phyloP scores from a whole-genome alignment of 2,329 filamentous ascomycete species.

The Pseudogymnoascus sp. region DNA sequence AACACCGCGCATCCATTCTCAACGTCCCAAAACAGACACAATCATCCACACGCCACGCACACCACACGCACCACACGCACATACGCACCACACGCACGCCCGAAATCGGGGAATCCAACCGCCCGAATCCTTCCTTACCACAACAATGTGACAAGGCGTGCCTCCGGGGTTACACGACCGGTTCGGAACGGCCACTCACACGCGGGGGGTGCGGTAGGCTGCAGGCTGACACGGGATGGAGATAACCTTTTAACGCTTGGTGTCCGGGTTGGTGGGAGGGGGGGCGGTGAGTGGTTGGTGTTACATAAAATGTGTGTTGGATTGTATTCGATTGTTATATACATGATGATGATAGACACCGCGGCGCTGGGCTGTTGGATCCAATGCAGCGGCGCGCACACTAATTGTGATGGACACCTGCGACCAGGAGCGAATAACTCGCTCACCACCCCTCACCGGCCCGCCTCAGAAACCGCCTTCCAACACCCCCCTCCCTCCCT shows the following conservation, averaged over 20 bases:
- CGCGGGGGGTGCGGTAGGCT: background rate
- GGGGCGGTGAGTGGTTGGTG: background rate
- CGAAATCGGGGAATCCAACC: background rate
- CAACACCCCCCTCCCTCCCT: background rate
- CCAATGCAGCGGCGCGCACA: background rate
- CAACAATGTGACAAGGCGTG: background rate
- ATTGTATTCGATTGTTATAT: background rate
- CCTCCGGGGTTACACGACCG: background rate
- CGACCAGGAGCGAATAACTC: background rate
- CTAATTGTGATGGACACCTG: background rate
- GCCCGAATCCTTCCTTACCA: no score
- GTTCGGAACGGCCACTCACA: background rate
- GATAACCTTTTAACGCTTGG: background rate
- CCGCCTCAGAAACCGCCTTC: no score
- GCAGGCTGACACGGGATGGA: background rate
- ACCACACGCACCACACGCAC: background rate
- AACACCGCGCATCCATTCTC: background rate
- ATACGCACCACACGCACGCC: background rate
- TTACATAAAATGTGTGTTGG: background rate
- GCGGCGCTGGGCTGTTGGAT: background rate
- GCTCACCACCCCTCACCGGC: background rate
- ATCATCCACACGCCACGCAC: background rate
- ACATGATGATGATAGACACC: background rate
- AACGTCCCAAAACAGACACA: no score
- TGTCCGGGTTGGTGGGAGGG: background rate